Conservation (phyloP, 495 filamentous ascomycete genomes). For the Penicillium crystallinum region DNA sequence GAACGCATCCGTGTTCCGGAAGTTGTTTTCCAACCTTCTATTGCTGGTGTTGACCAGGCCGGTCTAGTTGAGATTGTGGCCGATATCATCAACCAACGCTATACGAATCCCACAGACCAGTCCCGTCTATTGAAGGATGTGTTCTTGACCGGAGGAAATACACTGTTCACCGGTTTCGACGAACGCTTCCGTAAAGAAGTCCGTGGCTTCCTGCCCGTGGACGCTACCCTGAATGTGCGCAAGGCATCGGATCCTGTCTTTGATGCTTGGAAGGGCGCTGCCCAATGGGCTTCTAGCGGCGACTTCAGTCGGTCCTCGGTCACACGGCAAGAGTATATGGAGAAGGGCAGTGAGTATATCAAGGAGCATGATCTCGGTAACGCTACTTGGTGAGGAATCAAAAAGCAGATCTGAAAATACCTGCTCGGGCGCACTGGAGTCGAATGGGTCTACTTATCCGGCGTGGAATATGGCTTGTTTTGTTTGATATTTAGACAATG, state of each 20-base stretch:
- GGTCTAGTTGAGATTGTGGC: slow-evolving; percentile 85
- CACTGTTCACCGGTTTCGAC: slow-evolving; percentile 79
- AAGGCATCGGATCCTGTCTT: slow-evolving; percentile 67
- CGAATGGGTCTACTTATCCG: slow-evolving; percentile 1
- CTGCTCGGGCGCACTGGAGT: slow-evolving; percentile 26
- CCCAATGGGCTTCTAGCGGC: slow-evolving; percentile 59
- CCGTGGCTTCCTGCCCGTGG: slow-evolving; percentile 63
- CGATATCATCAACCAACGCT: slow-evolving; percentile 75
- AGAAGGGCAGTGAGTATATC: slow-evolving; percentile 81
- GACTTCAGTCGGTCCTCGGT: slow-evolving; percentile 42
- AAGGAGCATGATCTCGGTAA: slow-evolving; percentile 88
- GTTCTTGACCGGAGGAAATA: slow-evolving; percentile 93
- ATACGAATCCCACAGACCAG: slow-evolving; percentile 53
- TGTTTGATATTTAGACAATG: neutral
- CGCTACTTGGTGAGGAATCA: slow-evolving; percentile 33
- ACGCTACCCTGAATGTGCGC: slow-evolving; percentile 58
- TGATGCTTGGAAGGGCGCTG: slow-evolving; percentile 91
- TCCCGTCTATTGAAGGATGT: slow-evolving; percentile 72
- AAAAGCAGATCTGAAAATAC: neutral
- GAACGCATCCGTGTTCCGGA: slow-evolving; percentile 96
- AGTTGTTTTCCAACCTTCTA: slow-evolving; percentile 90
- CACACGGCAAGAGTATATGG: slow-evolving; percentile 70
- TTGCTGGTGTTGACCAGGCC: slow-evolving; percentile 92
- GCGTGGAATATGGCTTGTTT: slow-evolving; percentile 7
- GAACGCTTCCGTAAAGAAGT: slow-evolving; percentile 72